phyloP scores from a whole-genome alignment of 345 rosid species.

The Brassica napus region DNA sequence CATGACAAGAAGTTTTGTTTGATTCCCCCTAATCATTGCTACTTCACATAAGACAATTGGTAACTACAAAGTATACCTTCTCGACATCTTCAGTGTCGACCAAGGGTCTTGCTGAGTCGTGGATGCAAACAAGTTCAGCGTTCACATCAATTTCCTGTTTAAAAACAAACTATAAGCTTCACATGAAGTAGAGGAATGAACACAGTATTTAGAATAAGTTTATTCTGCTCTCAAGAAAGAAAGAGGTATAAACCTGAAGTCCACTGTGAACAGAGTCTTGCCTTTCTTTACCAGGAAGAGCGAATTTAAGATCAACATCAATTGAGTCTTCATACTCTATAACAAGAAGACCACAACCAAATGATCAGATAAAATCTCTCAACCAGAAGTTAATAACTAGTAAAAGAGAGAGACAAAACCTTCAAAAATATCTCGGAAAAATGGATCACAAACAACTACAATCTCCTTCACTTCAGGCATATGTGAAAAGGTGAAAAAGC shows the following conservation, averaged over 20 bases:
- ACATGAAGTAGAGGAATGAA: neutral
- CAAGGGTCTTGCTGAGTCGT: constrained; percentile 93
- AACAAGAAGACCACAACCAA: constrained; percentile 13
- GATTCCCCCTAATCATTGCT: neutral
- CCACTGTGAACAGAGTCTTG: constrained; percentile 92
- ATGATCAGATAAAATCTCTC: constrained; percentile 10
- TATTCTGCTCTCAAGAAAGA: neutral
- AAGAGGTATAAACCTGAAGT: constrained; percentile 63
- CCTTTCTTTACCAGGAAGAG: constrained; percentile 93
- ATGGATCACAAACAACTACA: constrained; percentile 94
- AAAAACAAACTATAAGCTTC: too few species aligned
- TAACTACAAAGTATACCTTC: constrained; percentile 49
- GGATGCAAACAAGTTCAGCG: constrained; percentile 91
- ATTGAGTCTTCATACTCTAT: constrained; percentile 61
- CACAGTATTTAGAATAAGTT: neutral
- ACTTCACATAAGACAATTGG: neutral
- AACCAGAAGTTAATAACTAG: neutral
- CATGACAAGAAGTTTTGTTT: neutral
- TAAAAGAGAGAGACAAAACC: constrained; percentile 46
- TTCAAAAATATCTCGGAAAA: constrained; percentile 83
- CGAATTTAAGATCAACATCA: constrained; percentile 64
- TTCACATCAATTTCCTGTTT: constrained; percentile 67
- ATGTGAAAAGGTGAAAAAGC: constrained; percentile 75
- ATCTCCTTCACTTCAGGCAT: constrained; percentile 87
- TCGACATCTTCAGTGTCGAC: constrained; percentile 61